These are phyloP conservation scores for Aspergillus kassunensis DNA, from an alignment of 495 filamentous ascomycete genomes.

Conservation along the genomic window DNA sequence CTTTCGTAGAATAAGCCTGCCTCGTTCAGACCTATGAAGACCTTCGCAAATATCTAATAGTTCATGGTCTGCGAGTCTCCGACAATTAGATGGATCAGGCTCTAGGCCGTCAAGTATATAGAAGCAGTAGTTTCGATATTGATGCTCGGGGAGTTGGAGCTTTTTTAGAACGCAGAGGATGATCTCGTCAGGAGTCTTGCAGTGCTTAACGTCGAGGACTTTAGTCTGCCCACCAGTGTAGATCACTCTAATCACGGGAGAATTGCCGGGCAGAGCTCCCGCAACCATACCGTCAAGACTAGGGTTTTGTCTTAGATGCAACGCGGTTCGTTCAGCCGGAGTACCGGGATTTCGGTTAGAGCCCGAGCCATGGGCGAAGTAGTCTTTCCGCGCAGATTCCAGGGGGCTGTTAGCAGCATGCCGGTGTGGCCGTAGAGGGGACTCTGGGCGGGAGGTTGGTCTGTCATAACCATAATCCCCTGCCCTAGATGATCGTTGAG, in stretches of 20 bases:
- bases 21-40: slow-evolving; percentile 62
- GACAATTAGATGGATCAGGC: slow-evolving; percentile 69
- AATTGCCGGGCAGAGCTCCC: slow-evolving; percentile 70
- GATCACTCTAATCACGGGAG: slow-evolving; percentile 85
- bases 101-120: slow-evolving; percentile 80
- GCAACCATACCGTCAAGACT: slow-evolving; percentile 80
- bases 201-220: slow-evolving; percentile 83
- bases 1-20: slow-evolving; percentile 83
- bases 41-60: slow-evolving; percentile 76
- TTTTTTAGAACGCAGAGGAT: slow-evolving; percentile 82
- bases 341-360: slow-evolving; percentile 45
- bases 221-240: slow-evolving; percentile 87
- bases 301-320: slow-evolving; percentile 52
- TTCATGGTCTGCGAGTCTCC: slow-evolving; percentile 77
- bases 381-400: slow-evolving; percentile 49
- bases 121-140: slow-evolving; percentile 77
- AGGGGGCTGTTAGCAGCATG: slow-evolving; percentile 49
- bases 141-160: slow-evolving; percentile 68
- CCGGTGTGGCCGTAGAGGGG: slow-evolving; percentile 55
- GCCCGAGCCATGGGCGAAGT: slow-evolving; percentile 50
- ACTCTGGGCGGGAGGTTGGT: slow-evolving; percentile 62
- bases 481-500: slow-evolving; percentile 74
- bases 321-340: slow-evolving; percentile 40
- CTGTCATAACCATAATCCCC: slow-evolving; percentile 48
- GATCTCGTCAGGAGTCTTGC: slow-evolving; percentile 85